Evolutionary conservation across 148 eudicot species (phyloP), one percentile per base, ranked within the genome.

Genomic region (Agrostemma githago): DNA sequence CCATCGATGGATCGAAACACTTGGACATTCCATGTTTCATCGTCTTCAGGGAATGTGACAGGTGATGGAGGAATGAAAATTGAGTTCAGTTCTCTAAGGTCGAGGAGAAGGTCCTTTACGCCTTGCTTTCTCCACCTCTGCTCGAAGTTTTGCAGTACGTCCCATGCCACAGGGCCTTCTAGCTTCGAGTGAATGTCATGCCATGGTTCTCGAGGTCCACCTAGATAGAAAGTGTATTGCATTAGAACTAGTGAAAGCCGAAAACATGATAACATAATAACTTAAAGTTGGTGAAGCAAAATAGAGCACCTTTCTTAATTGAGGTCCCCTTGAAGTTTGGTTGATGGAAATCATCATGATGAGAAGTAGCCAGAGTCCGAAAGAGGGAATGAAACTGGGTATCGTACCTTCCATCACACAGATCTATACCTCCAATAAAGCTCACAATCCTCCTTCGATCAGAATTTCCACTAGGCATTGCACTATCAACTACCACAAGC

Each of bases 121-220:
- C 85, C 87, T 76, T 86, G 87, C 74, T 86, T 86, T 76, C 75
- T 80, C 87, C 89, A 86, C 71, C 89, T 78, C 38, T 86, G 89
- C 74, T 84, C 89, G 15, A 86, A 86, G 65, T 84, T 86, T 57
- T 75, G 74, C 12, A 86, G 74, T 9, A 84, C 89, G 43, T 86
- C 89, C 89, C 87, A 86, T 8, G 89, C 87, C 34, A 68, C 73
- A 3, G 85, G 85, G 4, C 89, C 89, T 78, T 86, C 89, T 16
- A 86, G 72, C 43, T 75, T 80, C 2, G 84, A 86, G 58, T 86
- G 89, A 16, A 86, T 78, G 74, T 86, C 89, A 4, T 84, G 89
- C 89, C 89, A 86, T 37, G 89, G 89, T 85, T 86, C 89, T 61
- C 89, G 74, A 38, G 89, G 89, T 16, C 89, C 89, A 4, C 34